Evolutionary conservation across 139 green algal genomes (phyloP).

Genomic region (Closterium sp.): DNA sequence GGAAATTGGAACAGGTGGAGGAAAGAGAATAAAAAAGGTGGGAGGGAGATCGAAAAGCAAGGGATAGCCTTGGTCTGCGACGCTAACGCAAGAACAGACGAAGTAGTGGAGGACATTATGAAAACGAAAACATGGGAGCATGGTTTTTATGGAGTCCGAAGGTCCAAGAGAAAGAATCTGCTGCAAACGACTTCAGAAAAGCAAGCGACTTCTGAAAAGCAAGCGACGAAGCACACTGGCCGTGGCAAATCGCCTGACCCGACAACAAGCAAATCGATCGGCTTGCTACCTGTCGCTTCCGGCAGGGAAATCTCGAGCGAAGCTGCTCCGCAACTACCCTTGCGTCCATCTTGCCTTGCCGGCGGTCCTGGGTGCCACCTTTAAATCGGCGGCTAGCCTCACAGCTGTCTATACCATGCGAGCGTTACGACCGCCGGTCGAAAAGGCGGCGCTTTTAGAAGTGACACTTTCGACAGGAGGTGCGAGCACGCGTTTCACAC

Average conservation of each 20-base stretch:
- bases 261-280: not conserved
- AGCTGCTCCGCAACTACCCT: not conserved
- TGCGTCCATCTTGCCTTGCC: not conserved
- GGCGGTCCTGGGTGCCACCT: too few relatives aligned
- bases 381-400: too few relatives aligned
- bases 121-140: too few relatives aligned
- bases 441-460: too few relatives aligned
- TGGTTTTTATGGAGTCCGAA: too few relatives aligned
- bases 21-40: not conserved
- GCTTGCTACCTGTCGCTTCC: not conserved
- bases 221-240: not conserved
- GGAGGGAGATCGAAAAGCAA: not conserved
- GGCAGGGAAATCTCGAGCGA: not conserved
- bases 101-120: too few relatives aligned
- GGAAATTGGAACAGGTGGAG: not conserved
- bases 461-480: not conserved
- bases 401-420: not conserved
- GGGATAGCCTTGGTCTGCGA: not conserved
- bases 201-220: too few relatives aligned
- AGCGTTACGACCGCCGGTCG: not conserved
- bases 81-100: too few relatives aligned
- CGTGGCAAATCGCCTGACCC: not conserved
- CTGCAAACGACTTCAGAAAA: too few relatives aligned
- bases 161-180: too few relatives aligned
- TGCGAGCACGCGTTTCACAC: too few relatives aligned